Conservation (phyloP, 2,329 filamentous ascomycete genomes). For the Colletotrichum lini region DNA sequence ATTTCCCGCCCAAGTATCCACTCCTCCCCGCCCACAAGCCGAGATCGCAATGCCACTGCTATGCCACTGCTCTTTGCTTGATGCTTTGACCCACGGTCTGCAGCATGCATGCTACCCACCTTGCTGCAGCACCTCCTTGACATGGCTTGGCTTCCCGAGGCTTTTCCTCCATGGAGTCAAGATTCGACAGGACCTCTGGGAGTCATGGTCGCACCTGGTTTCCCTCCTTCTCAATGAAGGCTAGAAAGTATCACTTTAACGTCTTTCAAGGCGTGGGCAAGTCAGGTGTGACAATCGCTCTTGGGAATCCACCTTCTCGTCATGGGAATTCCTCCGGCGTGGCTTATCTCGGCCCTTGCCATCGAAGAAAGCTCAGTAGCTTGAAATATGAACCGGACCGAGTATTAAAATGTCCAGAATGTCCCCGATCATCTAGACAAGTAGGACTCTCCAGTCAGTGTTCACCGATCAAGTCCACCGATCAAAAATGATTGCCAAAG, state of each 20-base stretch:
- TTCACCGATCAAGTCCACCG: not conserved
- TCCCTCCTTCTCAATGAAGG: slow-evolving; percentile 28
- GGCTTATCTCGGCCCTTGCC: slow-evolving; percentile 26
- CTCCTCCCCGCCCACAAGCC: slow-evolving; percentile 21
- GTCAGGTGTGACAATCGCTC: not conserved
- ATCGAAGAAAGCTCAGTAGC: not conserved
- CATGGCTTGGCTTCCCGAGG: slow-evolving; percentile 8
- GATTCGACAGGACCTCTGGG: not conserved
- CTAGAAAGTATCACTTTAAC: not conserved
- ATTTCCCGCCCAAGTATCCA: not conserved
- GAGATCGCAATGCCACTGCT: slow-evolving; percentile 5
- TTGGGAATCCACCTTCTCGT: slow-evolving; percentile 27
- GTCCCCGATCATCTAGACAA: no score
- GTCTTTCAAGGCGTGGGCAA: not conserved
- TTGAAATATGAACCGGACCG: not conserved
- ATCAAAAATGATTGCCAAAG: slow-evolving; percentile 37
- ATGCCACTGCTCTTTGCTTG: not conserved
- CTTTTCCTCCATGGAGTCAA: slow-evolving; percentile 15
- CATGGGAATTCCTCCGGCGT: slow-evolving; percentile 29
- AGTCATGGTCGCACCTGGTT: not conserved
- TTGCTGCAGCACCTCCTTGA: slow-evolving; percentile 14
- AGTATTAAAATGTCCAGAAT: slow-evolving; percentile 8
- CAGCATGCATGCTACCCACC: slow-evolving; percentile 22
- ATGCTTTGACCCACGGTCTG: not conserved
- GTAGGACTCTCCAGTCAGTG: not conserved